A percentile compares a stretch with the other conserved stretches of the same genome.
phyloP scores from a whole-genome alignment of 257 asterid species.

The Przewalskia tangutica region DNA sequence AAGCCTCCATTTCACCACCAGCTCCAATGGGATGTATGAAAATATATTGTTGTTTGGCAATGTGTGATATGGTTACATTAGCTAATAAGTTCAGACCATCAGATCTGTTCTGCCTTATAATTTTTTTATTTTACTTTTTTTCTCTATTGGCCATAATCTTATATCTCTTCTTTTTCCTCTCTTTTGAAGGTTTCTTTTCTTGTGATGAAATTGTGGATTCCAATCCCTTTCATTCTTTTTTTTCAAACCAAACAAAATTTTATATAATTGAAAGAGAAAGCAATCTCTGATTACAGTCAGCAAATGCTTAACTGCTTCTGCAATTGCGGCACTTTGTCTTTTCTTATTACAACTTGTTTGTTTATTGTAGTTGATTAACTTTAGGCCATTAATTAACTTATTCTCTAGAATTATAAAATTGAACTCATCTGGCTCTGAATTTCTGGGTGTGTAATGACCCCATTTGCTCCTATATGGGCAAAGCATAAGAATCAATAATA shows the following conservation, averaged over 20 bases:
- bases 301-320: conserved; percentile 15
- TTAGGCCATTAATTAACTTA: background rate
- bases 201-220: conserved; percentile 9
- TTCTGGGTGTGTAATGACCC: background rate
- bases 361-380: background rate
- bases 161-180: background rate
- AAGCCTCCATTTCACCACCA: no score
- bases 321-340: conserved; percentile 25
- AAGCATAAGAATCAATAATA: background rate
- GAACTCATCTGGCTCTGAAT: background rate
- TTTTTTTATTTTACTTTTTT: background rate
- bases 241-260: background rate
- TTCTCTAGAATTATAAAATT: background rate
- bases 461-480: background rate
- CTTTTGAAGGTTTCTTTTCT: conserved; percentile 5
- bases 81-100: background rate
- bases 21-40: no score
- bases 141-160: background rate
- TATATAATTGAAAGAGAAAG: conserved; percentile 9
- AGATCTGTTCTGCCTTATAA: background rate
- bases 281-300: conserved; percentile 3
- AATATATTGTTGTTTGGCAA: no score
- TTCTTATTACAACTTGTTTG: background rate
- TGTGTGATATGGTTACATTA: background rate
- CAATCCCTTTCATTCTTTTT: conserved; percentile 13